Base-by-base conservation (phyloP, 352 stramenopile genomes). In the Phytophthora agathidicida region DNA sequence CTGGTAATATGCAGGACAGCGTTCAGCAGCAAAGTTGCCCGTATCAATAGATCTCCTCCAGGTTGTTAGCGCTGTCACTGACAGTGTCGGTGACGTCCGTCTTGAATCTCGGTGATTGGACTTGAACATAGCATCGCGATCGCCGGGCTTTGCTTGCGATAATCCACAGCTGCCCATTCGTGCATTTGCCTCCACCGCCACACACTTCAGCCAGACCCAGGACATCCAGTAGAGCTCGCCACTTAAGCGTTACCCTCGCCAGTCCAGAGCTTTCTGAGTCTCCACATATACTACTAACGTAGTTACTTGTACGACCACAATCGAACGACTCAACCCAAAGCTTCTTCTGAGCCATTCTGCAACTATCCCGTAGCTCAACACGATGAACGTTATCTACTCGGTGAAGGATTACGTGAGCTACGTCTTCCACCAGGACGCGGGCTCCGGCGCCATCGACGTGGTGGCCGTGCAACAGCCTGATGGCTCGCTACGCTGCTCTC, bases 401-500 rank as follows among this genome's bases (percentile, higher is more conserved):
- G 79, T 93, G 30, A 93, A 93, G 55, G 86, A 92, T 60, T 95
- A 95, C 65, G 80, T 95, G 46, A 88, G 76, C 46, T 91, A 90
- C 56, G 84, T 95, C 19, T 80, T 93, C 38, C 68, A 89, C 41
- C 73, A 85, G 33, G 81, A 75, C 48, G 73, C 68, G 16, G 67
- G 53, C 49, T 91, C 83, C 3, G 88, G 85, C 31, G 88, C 86
- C 31, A 87, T 94, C 54, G 86, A 96, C 63, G 75, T 95, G n/a
- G 80, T 96, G 41, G 80, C 71, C 11, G 81, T 96, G 43, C 77
- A 89, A 46, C 83, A 93, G 44, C 69, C 86, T 20, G 83, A 87
- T 60, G 80, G 80, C 27, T 45, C 52, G 8, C 55, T 88, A 31
- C 69, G 45, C 23, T 91, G 81, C 65, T 89, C 88, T 39, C 86